Percentiles rank a stretch among this genome's conserved stretches.
phyloP scores from a whole-genome alignment of 73 alveolate genomes.

The Paramecium sonneborni region DNA sequence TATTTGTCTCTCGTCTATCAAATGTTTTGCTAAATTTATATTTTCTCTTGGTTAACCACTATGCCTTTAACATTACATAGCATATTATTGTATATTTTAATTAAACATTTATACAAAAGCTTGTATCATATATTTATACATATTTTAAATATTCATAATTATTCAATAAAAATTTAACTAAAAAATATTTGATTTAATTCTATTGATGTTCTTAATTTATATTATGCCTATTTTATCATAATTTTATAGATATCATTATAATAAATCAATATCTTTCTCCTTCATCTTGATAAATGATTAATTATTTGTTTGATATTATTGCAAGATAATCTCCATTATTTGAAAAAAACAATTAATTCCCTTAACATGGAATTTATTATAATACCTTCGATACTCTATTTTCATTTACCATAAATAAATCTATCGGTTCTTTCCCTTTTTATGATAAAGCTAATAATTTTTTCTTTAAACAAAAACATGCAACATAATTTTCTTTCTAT shows the following conservation, averaged over 20 bases:
- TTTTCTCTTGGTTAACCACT: not conserved
- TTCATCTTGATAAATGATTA: not conserved
- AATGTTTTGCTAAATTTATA: not conserved
- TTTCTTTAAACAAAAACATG: not conserved
- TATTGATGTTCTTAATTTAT: not conserved
- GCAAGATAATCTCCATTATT: not conserved
- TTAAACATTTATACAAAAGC: too few relatives aligned
- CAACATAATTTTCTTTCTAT: not conserved
- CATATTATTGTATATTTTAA: not conserved
- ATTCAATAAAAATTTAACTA: not conserved
- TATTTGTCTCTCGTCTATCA: not conserved
- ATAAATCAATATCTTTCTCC: not conserved
- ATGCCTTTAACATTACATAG: not conserved
- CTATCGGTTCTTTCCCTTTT: not conserved
- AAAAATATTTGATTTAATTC: not conserved
- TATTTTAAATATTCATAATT: not conserved
- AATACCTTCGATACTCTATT: not conserved
- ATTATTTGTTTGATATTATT: not conserved
- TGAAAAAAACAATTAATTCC: not conserved
- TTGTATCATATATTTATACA: too few relatives aligned
- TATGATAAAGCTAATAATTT: not conserved
- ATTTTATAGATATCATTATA: not conserved
- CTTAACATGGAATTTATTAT: not conserved
- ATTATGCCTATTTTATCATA: not conserved
- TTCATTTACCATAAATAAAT: not conserved